phyloP scores from a whole-genome alignment of 2,329 filamentous ascomycete genomes.

The Phialophora tarda region DNA sequence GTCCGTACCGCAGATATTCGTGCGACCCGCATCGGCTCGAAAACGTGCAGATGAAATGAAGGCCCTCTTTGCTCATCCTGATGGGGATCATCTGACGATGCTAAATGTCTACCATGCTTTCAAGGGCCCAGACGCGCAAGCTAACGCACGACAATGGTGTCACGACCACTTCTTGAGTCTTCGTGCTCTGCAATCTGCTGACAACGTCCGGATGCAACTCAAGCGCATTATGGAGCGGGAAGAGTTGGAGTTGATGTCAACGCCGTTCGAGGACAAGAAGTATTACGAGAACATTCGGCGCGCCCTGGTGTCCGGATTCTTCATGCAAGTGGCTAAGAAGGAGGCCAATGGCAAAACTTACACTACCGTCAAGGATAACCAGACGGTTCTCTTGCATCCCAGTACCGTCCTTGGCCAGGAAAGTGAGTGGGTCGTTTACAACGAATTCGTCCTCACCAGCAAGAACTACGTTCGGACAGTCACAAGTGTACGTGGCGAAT shows the following conservation, averaged over 20 bases:
- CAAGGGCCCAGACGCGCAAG: constrained; percentile 73
- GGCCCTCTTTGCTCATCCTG: constrained; percentile 84
- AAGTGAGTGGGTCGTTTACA: constrained; percentile 96
- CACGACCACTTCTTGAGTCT: constrained; percentile 94
- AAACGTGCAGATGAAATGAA: constrained; percentile 99
- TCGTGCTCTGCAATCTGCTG: constrained; percentile 86
- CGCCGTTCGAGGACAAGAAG: constrained; percentile 90
- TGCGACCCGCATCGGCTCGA: constrained; percentile 81
- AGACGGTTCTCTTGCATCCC: constrained; percentile 89
- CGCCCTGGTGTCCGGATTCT: constrained; percentile 91
- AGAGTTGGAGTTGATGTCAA: constrained; percentile 83
- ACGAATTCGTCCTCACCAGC: constrained; percentile 95
- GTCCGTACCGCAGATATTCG: constrained; percentile 92
- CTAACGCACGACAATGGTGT: constrained; percentile 87
- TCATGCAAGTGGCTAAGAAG: constrained; percentile 99
- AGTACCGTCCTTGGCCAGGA: constrained; percentile 87
- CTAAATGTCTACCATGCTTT: constrained; percentile 98
- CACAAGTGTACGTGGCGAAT: constrained; percentile 89
- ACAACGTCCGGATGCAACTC: constrained; percentile 90
- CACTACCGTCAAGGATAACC: constrained; percentile 94
- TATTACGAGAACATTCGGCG: constrained; percentile 98
- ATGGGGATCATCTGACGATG: constrained; percentile 94
- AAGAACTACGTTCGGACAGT: constrained; percentile 98
- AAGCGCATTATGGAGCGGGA: constrained; percentile 96
- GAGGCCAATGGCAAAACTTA: constrained; percentile 89